Evolutionary conservation across 2,329 filamentous ascomycete species (phyloP).

Genomic region (Sporothrix globosa): DNA sequence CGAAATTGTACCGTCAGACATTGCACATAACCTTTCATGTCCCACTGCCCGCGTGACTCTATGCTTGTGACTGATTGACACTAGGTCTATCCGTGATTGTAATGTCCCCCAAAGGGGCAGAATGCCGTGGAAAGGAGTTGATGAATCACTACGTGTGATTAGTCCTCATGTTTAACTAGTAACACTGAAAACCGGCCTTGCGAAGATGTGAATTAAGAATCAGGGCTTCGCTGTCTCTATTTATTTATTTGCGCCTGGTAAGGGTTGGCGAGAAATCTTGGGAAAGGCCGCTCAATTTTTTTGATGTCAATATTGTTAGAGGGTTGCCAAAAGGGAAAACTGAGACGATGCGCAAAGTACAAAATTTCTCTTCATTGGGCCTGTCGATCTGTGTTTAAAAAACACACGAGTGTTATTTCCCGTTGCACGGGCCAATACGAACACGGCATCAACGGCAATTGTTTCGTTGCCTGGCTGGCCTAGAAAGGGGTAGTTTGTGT

Average conservation of each 20-base stretch:
- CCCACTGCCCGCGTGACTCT: constrained; percentile 2
- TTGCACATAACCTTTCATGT: constrained; percentile 34
- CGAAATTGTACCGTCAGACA: constrained; percentile 34
- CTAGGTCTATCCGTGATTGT: too few relatives aligned
- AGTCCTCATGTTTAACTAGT: not conserved
- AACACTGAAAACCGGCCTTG: not conserved
- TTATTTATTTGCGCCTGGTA: not conserved
- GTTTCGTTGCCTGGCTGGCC: not conserved
- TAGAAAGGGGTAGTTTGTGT: not conserved
- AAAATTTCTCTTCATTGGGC: constrained; percentile 7
- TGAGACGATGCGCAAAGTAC: constrained; percentile 13
- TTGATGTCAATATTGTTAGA: not conserved
- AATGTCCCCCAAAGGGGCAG: not conserved
- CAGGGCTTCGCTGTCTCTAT: not conserved
- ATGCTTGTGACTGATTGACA: not conserved
- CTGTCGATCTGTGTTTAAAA: not conserved
- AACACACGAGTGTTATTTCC: constrained; percentile 7
- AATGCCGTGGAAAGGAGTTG: not conserved
- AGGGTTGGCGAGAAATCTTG: not conserved
- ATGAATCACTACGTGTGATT: not conserved
- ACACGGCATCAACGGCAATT: constrained; percentile 2
- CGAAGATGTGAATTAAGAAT: not conserved
- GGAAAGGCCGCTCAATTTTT: not conserved
- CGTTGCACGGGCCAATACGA: constrained; percentile 2
- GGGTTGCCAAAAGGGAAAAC: not conserved